These are phyloP conservation scores for Coprinopsis marcescibilis DNA, from an alignment of 768 basidiomycete genomes.

Conservation along the genomic window DNA sequence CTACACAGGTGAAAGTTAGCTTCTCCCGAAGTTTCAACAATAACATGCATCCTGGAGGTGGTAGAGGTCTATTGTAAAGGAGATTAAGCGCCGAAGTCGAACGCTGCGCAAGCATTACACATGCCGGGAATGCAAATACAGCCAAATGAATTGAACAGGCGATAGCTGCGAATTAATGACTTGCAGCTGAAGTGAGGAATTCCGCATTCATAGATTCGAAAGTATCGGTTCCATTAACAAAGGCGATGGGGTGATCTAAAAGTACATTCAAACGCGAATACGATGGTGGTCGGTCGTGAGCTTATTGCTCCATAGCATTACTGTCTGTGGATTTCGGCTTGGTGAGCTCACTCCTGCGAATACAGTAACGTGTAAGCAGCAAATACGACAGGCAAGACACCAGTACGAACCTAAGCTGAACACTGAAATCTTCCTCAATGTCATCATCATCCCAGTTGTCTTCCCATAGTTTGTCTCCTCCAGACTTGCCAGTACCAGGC, in stretches of 20 bases:
- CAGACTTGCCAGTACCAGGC: slow-evolving; percentile 70
- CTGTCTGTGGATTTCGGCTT: slow-evolving; percentile 46
- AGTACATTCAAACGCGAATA: background rate
- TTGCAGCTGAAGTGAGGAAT: too few relatives aligned
- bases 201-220: too few relatives aligned
- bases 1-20: slow-evolving; percentile 6
- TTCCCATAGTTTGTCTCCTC: slow-evolving; percentile 94
- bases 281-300: background rate
- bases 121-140: background rate
- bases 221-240: too few relatives aligned
- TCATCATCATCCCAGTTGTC: slow-evolving; percentile 99
- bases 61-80: background rate
- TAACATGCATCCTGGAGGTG: slow-evolving; percentile 3
- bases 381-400: background rate
- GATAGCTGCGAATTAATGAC: too few relatives aligned
- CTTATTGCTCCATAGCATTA: slow-evolving; percentile 51
- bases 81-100: too few relatives aligned
- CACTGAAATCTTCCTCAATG: slow-evolving; percentile 95
- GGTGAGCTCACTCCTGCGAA: slow-evolving; percentile 52
- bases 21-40: slow-evolving; percentile 5
- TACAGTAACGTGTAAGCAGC: background rate
- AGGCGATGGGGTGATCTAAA: background rate
- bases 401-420: slow-evolving; percentile 77
- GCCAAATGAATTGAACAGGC: background rate
- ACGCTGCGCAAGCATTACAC: background rate